Percentiles rank a stretch among this genome's conserved stretches.
Conservation (phyloP, 2,329 filamentous ascomycete species). For the Botrytis galanthina region DNA sequence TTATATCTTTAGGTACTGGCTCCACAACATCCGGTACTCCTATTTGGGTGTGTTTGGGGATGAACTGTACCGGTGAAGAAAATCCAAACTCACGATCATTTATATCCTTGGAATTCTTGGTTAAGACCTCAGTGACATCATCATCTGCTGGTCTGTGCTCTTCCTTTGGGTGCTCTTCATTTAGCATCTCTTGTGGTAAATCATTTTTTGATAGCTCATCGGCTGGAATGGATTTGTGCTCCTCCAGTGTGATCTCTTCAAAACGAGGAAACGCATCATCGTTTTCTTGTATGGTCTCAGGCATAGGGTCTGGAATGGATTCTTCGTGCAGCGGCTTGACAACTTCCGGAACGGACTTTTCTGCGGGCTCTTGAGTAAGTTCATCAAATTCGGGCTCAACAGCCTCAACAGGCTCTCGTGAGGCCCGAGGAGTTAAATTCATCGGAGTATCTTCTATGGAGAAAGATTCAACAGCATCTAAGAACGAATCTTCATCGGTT, state of each 20-base stretch:
- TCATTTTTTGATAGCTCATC: slow-evolving; percentile 8
- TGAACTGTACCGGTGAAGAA: slow-evolving; percentile 25
- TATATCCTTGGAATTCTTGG: slow-evolving; percentile 29
- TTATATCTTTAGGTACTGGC: slow-evolving; percentile 17
- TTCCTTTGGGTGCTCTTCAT: slow-evolving; percentile 16
- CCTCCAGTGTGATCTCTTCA: not conserved
- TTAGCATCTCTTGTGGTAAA: not conserved
- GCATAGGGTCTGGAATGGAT: not conserved
- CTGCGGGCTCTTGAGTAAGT: not conserved
- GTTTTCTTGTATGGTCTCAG: slow-evolving; percentile 4
- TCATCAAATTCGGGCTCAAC: not conserved
- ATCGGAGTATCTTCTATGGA: not conserved
- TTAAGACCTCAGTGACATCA: slow-evolving; percentile 23
- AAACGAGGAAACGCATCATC: not conserved
- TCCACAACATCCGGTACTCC: slow-evolving; percentile 17
- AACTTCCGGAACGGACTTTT: not conserved
- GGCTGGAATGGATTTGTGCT: not conserved
- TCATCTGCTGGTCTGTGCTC: slow-evolving; percentile 22
- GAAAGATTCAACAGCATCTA: not conserved
- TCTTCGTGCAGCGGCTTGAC: not conserved
- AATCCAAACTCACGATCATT: slow-evolving; percentile 27
- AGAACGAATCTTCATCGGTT: not conserved
- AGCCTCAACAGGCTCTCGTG: not conserved
- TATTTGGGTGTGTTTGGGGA: slow-evolving; percentile 13
- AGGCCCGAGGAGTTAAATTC: not conserved